Evolutionary conservation across 768 basidiomycete species (phyloP).

Genomic region (Auriscalpium vulgare): DNA sequence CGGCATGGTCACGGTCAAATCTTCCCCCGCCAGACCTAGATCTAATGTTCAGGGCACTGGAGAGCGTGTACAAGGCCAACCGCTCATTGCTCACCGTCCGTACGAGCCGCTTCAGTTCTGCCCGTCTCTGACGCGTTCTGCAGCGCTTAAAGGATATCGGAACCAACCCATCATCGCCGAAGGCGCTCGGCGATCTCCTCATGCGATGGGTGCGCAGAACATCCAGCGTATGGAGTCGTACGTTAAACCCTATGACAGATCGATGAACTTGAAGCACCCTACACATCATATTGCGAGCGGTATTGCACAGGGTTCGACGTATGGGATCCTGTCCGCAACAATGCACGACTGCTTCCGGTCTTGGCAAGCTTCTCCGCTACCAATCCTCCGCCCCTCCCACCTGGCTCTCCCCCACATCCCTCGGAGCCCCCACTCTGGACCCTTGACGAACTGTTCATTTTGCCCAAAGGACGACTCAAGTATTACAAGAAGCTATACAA

Average conservation of each 20-base stretch:
- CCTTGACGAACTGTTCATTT: slow-evolving; percentile 77
- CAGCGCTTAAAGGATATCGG: slow-evolving; percentile 95
- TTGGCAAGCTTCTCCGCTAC: slow-evolving; percentile 61
- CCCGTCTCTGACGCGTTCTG: slow-evolving; percentile 7
- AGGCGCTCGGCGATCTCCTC: slow-evolving; percentile 87
- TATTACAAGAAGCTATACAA: slow-evolving; percentile 92
- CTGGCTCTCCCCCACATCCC: slow-evolving; percentile 26
- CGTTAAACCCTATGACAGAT: slow-evolving; percentile 45
- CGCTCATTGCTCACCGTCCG: slow-evolving; percentile 68
- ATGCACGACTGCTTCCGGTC: slow-evolving; percentile 59
- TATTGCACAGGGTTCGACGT: slow-evolving; percentile 73
- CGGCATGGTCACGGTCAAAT: slow-evolving; percentile 95
- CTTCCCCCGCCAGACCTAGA: slow-evolving; percentile 91
- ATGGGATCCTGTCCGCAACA: slow-evolving; percentile 75
- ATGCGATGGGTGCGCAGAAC: slow-evolving; percentile 84
- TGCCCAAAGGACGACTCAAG: slow-evolving; percentile 76
- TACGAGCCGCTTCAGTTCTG: slow-evolving; percentile 6
- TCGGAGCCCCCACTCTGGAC: slow-evolving; percentile 55
- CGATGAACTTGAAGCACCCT: slow-evolving; percentile 83
- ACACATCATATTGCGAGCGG: slow-evolving; percentile 69
- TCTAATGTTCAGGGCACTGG: slow-evolving; percentile 89
- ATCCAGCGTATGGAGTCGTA: slow-evolving; percentile 1
- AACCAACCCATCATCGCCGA: slow-evolving; percentile 84
- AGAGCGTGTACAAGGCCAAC: slow-evolving; percentile 89
- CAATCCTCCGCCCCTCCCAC: slow-evolving; percentile 47